Base-by-base conservation (phyloP, 225 moss, liverwort and hornwort genomes). In the Polytrichum formosum region DNA sequence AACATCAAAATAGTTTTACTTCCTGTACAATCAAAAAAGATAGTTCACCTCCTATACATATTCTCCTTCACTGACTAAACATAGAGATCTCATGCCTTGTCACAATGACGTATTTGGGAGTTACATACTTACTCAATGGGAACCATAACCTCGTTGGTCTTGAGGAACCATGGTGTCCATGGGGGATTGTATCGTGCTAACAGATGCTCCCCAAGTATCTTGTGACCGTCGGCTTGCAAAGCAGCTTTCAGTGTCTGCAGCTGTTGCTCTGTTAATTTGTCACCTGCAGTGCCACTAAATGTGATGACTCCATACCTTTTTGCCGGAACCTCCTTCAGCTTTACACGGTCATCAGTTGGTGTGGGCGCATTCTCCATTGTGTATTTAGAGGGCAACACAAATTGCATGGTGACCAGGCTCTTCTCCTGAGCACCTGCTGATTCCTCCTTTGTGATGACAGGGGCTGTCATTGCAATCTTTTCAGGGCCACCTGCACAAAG, bases 171-270 rank as follows among this genome's bases (percentile, higher is more conserved):
- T 28, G 88, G 92, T 18, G 94, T 94, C 94, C 94, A 98, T 6
- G 97, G 97, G 6, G 97, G 97, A 77, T 98, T 98, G 26, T 84
- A 98, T 13, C 91, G 81, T 19, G 97, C 97, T 76, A 98, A 26
- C 18, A 89, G 55, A 76, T 92, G 85, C 5, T 84, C 79, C 31
- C 92, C 97, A 26, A 83, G 69, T 19, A 91, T 79, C 56, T 82
- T 85, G 73, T 87, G 78, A n/a, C 97, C 97, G 26, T 82, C 91
- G 27, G 78, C 27, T 71, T 92, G 80, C 59, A 98, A 31, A 0
- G 86, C 85, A 55, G 73, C 71, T 58, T 70, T 91, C 53, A 98
- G 77, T 61, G 66, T 84, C 35, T 75, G 67, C 54, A 92, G 73
- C 71, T 91, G 90, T 62, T 90, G 61, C 59, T 85, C 85, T 33